Conservation (phyloP, 805 yeast genomes). For the Wickerhamiella musiphila region DNA sequence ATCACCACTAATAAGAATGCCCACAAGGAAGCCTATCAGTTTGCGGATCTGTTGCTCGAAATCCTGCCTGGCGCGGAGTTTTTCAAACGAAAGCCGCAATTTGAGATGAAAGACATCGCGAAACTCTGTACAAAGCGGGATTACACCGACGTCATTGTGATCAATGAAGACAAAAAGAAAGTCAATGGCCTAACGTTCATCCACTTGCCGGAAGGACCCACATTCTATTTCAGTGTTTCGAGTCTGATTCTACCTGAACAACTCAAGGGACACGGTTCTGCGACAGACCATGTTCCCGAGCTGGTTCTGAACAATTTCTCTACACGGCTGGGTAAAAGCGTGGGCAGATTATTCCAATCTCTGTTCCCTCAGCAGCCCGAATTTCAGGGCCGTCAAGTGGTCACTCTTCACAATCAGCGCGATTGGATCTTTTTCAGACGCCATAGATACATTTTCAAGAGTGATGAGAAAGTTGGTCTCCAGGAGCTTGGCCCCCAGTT, state of each 20-base stretch:
- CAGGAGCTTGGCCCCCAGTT: constrained; percentile 97
- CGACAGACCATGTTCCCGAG: constrained; percentile 86
- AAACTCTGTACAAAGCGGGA: constrained; percentile 65
- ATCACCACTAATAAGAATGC: constrained; percentile 83
- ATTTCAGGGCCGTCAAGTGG: constrained; percentile 86
- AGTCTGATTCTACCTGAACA: constrained; percentile 59
- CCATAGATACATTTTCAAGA: constrained; percentile 77
- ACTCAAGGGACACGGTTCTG: constrained; percentile 75
- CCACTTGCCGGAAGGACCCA: constrained; percentile 90
- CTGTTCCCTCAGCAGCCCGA: constrained; percentile 88
- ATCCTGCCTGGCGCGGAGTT: constrained; percentile 74
- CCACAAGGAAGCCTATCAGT: constrained; percentile 70
- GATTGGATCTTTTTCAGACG: constrained; percentile 90
- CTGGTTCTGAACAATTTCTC: constrained; percentile 80
- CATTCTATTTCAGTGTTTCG: constrained; percentile 74
- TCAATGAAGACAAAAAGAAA: constrained; percentile 85
- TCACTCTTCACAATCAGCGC: constrained; percentile 90
- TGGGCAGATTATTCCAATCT: constrained; percentile 81
- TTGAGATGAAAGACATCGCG: constrained; percentile 73
- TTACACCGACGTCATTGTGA: constrained; percentile 71
- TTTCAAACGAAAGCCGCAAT: constrained; percentile 73
- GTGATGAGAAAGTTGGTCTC: constrained; percentile 82
- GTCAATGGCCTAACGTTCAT: constrained; percentile 87
- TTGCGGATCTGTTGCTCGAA: constrained; percentile 73
- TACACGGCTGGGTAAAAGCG: constrained; percentile 83